Percentiles rank a stretch among this genome's conserved stretches.
phyloP scores from a whole-genome alignment of 148 eudicot genomes.

The Chenopodium album region DNA sequence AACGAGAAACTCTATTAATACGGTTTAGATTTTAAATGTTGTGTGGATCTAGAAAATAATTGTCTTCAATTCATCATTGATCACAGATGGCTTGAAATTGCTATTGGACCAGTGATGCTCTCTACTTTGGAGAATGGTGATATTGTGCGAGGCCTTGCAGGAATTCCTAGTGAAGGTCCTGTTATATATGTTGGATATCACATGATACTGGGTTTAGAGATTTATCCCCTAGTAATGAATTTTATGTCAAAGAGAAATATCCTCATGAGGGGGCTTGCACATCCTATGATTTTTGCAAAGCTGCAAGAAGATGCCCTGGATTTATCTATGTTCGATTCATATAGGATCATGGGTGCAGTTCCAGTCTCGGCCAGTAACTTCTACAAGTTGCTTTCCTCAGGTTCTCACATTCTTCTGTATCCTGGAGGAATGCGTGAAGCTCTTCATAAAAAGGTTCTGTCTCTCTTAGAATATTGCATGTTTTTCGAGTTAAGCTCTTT shows the following conservation, averaged over 20 bases:
- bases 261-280: slow-evolving; percentile 57
- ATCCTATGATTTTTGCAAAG: slow-evolving; percentile 46
- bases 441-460: slow-evolving; percentile 56
- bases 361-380: slow-evolving; percentile 56
- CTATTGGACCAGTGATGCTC: slow-evolving; percentile 55
- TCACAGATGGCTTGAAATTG: slow-evolving; percentile 43
- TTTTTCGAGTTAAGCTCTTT: background rate
- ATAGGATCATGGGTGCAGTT: slow-evolving; percentile 65
- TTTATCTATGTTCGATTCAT: slow-evolving; percentile 40
- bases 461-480: slow-evolving; percentile 9
- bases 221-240: slow-evolving; percentile 34
- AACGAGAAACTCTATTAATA: background rate
- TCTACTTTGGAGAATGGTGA: slow-evolving; percentile 68
- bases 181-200: slow-evolving; percentile 69
- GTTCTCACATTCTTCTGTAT: slow-evolving; percentile 64
- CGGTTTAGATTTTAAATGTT: background rate
- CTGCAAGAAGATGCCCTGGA: slow-evolving; percentile 24
- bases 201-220: slow-evolving; percentile 62
- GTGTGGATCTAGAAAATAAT: background rate
- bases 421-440: slow-evolving; percentile 87
- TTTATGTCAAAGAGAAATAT: slow-evolving; percentile 50
- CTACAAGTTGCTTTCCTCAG: slow-evolving; percentile 49
- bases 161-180: slow-evolving; percentile 70
- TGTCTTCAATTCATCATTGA: background rate
- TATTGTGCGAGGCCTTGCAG: slow-evolving; percentile 63